A percentile compares a stretch with the other conserved stretches of the same genome.
phyloP scores from a whole-genome alignment of 768 basidiomycete genomes.

The Termitomyces sp. region DNA sequence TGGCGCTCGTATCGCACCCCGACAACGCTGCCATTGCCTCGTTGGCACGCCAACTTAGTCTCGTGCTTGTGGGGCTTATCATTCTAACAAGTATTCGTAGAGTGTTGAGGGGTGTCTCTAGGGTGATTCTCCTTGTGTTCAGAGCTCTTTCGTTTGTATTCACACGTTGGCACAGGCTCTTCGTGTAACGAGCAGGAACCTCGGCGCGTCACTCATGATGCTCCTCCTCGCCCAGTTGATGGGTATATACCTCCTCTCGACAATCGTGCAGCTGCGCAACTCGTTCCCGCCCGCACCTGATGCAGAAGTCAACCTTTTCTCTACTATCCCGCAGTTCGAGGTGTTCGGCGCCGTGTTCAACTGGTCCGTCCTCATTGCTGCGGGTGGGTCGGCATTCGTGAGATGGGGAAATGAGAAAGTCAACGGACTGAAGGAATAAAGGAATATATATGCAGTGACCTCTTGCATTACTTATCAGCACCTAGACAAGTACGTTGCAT shows the following conservation, averaged over 20 bases:
- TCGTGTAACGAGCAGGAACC: slow-evolving; percentile 61
- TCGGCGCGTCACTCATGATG: slow-evolving; percentile 74
- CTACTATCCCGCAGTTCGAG: slow-evolving; percentile 69
- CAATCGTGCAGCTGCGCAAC: slow-evolving; percentile 76
- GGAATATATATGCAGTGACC: not conserved
- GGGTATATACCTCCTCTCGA: slow-evolving; percentile 83
- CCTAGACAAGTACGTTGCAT: not conserved
- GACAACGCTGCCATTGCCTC: slow-evolving; percentile 32
- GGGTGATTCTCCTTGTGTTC: slow-evolving; percentile 30
- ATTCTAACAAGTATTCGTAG: slow-evolving; percentile 69
- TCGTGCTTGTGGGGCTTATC: slow-evolving; percentile 71
- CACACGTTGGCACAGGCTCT: slow-evolving; percentile 36
- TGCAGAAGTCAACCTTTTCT: slow-evolving; percentile 48
- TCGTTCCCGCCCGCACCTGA: slow-evolving; percentile 66
- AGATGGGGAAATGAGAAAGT: slow-evolving; percentile 55
- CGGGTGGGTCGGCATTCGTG: slow-evolving; percentile 39
- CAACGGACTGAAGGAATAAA: slow-evolving; percentile 24
- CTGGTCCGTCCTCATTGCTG: slow-evolving; percentile 64
- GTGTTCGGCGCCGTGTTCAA: slow-evolving; percentile 76
- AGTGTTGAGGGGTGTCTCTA: slow-evolving; percentile 65
- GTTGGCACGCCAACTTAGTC: slow-evolving; percentile 50
- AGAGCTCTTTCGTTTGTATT: not conserved
- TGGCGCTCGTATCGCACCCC: slow-evolving; percentile 23
- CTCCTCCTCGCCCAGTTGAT: slow-evolving; percentile 79
- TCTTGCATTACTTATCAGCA: not conserved